phyloP scores from a whole-genome alignment of 208 protist genomes.

The Trypanosoma melophagium region DNA sequence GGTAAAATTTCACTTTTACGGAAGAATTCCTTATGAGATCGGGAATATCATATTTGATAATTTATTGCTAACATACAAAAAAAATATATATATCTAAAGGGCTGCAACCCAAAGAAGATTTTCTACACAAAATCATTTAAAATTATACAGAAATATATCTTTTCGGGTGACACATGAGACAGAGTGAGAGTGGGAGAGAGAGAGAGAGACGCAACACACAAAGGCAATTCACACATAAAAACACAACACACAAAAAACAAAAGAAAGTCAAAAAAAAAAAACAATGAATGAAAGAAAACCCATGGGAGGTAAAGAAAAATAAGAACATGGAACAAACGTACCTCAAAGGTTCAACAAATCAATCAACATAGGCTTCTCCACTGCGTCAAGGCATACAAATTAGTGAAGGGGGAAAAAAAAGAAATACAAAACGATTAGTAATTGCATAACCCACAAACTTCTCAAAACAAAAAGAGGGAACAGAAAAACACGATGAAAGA shows the following conservation, averaged over 20 bases:
- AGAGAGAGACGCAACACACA: conserved; percentile 14
- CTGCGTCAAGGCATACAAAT: conserved; percentile 9
- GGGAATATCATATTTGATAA: no score
- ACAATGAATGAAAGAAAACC: conserved; percentile 4
- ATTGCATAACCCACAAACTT: background rate
- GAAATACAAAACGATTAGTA: conserved; percentile 9
- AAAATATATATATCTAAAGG: no score
- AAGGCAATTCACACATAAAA: background rate
- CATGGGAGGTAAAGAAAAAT: conserved; percentile 4
- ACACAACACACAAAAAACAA: background rate
- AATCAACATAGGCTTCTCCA: conserved; percentile 4
- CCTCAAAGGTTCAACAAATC: background rate
- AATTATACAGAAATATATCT: no score
- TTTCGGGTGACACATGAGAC: no score
- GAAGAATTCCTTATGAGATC: no score
- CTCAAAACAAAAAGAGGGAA: background rate
- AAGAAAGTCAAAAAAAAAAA: conserved; percentile 2
- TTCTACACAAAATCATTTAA: no score
- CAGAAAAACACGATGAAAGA: background rate
- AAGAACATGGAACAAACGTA: background rate
- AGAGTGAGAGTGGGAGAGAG: background rate
- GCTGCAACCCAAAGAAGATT: no score
- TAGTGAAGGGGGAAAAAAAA: background rate
- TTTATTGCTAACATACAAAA: no score
- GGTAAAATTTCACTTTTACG: no score